Conservation (phyloP, 768 basidiomycete genomes). For the Lenzites betulinus region DNA sequence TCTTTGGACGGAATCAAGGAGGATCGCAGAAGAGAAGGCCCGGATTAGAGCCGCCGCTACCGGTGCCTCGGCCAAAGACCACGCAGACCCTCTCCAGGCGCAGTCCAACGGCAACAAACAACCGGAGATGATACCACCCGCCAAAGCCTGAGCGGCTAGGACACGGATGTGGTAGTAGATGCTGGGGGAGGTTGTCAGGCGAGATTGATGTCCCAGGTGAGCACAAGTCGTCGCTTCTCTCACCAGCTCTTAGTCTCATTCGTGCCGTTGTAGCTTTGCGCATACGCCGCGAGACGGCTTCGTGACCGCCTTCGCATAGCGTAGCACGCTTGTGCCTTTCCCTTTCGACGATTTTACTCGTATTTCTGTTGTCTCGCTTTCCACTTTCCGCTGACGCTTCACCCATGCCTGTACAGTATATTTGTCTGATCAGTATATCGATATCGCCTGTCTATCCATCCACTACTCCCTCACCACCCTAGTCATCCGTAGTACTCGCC, state of each 20-base stretch:
- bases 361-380: conserved; percentile 1
- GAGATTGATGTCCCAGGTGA: background rate
- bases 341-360: background rate
- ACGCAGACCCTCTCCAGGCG: conserved; percentile 1
- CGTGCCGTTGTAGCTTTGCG: no score
- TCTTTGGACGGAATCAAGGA: conserved; percentile 68
- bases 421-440: conserved; percentile 10
- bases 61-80: conserved; percentile 11
- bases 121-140: conserved; percentile 2
- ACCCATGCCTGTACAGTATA: conserved; percentile 13
- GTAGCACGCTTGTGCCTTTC: background rate
- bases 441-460: background rate
- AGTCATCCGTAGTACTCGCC: background rate
- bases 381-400: conserved; percentile 6
- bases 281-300: no score
- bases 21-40: conserved; percentile 51
- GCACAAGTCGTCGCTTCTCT: background rate
- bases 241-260: no score
- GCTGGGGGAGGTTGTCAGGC: background rate
- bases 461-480: conserved; percentile 9
- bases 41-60: conserved; percentile 21
- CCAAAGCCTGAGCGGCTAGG: background rate
- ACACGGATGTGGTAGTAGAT: background rate
- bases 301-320: no score
- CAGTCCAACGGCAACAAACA: conserved; percentile 14